A percentile compares a stretch with the other conserved stretches of the same genome.
Conservation (phyloP, 345 rosid species). For the Brassica juncea region DNA sequence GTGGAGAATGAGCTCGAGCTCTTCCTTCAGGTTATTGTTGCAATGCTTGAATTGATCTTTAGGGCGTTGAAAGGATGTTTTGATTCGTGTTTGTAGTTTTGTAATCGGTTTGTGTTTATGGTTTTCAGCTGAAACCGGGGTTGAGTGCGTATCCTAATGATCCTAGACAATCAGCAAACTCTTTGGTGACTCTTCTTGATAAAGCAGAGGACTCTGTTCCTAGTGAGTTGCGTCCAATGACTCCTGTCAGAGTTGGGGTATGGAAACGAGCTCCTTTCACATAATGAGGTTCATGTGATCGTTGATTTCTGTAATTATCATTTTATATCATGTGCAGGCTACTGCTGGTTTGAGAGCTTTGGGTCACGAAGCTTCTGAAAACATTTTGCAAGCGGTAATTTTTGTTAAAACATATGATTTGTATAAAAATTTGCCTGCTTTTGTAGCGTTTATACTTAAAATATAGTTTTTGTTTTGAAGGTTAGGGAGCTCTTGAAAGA, state of each 20-base stretch:
- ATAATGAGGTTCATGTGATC: not conserved
- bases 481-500: constrained; percentile 82
- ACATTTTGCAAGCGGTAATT: constrained; percentile 79
- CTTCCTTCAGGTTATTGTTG: constrained; percentile 51
- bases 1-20: constrained; percentile 91
- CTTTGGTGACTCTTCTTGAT: constrained; percentile 68
- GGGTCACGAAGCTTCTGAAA: constrained; percentile 73
- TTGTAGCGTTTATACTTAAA: not conserved
- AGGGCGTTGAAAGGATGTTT: not conserved
- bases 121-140: constrained; percentile 68
- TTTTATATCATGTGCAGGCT: constrained; percentile 52
- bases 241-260: constrained; percentile 98
- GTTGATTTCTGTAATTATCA: not conserved
- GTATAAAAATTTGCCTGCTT: constrained; percentile 10
- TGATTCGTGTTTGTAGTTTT: not conserved
- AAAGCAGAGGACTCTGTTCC: constrained; percentile 85
- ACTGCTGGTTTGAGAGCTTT: constrained; percentile 95
- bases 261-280: constrained; percentile 30
- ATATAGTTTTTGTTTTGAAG: constrained; percentile 40
- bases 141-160: constrained; percentile 80
- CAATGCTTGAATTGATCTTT: not conserved
- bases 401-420: not conserved
- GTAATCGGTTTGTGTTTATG: not conserved
- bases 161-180: constrained; percentile 70
- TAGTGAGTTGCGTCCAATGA: constrained; percentile 62